Percentiles rank a stretch among this genome's conserved stretches.
phyloP scores from a whole-genome alignment of 768 basidiomycete genomes.

The Austroboletus eburneus region DNA sequence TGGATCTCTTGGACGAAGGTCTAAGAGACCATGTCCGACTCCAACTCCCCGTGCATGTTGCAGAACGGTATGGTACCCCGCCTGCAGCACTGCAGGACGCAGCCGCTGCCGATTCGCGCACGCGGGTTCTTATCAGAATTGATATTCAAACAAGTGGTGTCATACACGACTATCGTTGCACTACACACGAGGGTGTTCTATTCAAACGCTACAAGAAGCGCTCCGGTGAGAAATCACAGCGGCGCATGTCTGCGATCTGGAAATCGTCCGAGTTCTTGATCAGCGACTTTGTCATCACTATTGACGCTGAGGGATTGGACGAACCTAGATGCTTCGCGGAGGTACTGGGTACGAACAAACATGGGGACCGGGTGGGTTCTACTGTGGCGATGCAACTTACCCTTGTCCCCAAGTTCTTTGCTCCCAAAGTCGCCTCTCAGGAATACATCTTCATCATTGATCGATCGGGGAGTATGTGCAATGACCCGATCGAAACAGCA shows the following conservation, averaged over 20 bases:
- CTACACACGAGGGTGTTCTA: constrained; percentile 43
- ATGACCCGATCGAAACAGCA: constrained; percentile 41
- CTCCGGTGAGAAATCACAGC: constrained; percentile 33
- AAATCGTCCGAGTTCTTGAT: constrained; percentile 40
- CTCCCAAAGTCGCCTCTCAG: constrained; percentile 40
- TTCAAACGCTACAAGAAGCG: constrained; percentile 34
- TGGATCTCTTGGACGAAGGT: constrained; percentile 51
- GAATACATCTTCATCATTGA: constrained; percentile 64
- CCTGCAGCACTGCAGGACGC: constrained; percentile 37
- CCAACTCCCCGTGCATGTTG: constrained; percentile 49
- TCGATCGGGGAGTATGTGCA: constrained; percentile 51
- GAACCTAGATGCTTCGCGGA: constrained; percentile 56
- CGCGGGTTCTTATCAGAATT: constrained; percentile 38
- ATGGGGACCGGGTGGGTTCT: neutral
- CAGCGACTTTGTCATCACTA: constrained; percentile 48
- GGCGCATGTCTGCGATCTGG: constrained; percentile 38
- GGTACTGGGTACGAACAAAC: constrained; percentile 28
- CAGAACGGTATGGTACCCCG: constrained; percentile 47
- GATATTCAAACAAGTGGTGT: constrained; percentile 48
- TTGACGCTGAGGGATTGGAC: constrained; percentile 48
- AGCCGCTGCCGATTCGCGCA: constrained; percentile 24
- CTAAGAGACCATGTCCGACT: constrained; percentile 46
- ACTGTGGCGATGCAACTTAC: constrained; percentile 47
- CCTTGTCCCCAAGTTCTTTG: constrained; percentile 48
- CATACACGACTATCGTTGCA: constrained; percentile 39